Conservation (phyloP, 805 yeast species). For the Alloascoidea hylecoeti region DNA sequence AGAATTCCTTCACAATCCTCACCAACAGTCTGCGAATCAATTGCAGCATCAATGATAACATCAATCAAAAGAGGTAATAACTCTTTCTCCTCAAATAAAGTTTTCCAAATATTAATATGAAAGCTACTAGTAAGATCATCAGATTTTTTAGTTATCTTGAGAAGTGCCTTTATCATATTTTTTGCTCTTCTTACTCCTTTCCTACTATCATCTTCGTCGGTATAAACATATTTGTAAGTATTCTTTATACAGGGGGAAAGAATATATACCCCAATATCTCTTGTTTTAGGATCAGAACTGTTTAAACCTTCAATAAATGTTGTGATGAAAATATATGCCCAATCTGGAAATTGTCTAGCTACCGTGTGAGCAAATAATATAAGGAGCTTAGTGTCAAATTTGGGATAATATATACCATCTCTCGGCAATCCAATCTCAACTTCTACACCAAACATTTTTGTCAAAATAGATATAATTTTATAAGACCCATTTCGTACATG, state of each 20-base stretch:
- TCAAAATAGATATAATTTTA: slow-evolving; percentile 44
- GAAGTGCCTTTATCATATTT: slow-evolving; percentile 45
- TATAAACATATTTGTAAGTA: slow-evolving; percentile 41
- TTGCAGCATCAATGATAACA: slow-evolving; percentile 59
- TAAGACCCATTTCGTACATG: slow-evolving; percentile 53
- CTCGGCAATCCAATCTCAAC: slow-evolving; percentile 41
- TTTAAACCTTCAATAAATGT: slow-evolving; percentile 38
- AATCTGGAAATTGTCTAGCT: slow-evolving; percentile 38
- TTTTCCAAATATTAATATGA: slow-evolving; percentile 53
- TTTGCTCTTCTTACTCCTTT: slow-evolving; percentile 49
- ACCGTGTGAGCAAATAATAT: slow-evolving; percentile 46
- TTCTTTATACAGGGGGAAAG: slow-evolving; percentile 78
- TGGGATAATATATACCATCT: slow-evolving; percentile 52
- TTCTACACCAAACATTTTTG: slow-evolving; percentile 42
- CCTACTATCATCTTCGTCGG: slow-evolving; percentile 27
- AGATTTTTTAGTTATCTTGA: slow-evolving; percentile 40
- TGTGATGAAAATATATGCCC: slow-evolving; percentile 40
- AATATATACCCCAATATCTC: slow-evolving; percentile 22
- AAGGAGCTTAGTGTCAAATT: slow-evolving; percentile 48
- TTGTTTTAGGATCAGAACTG: no score
- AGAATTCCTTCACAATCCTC: slow-evolving; percentile 48
- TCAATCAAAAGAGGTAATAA: slow-evolving; percentile 46
- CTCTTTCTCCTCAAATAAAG: slow-evolving; percentile 44
- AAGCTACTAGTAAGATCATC: slow-evolving; percentile 35
- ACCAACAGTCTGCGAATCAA: slow-evolving; percentile 68